Percentiles rank a stretch among this genome's conserved stretches.
phyloP scores from a whole-genome alignment of 352 stramenopile species.

The Globisporangium nagaii region DNA sequence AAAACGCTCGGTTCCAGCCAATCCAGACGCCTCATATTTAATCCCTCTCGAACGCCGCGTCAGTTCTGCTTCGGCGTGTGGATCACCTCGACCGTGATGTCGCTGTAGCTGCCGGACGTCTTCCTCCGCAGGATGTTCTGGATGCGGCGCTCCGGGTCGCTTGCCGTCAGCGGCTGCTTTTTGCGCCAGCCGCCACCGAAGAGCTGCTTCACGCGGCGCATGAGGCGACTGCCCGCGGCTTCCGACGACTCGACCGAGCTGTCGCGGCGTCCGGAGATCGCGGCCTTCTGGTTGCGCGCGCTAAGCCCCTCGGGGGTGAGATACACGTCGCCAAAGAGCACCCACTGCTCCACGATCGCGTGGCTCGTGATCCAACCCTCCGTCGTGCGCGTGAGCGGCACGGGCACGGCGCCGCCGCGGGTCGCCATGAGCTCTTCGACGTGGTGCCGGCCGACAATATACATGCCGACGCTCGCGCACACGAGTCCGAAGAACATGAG shows the following conservation, averaged over 20 bases:
- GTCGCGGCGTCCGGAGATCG: constrained; percentile 28
- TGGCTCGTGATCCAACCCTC: constrained; percentile 81
- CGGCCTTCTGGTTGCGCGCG: constrained; percentile 39
- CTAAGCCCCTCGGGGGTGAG: constrained; percentile 56
- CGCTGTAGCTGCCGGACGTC: constrained; percentile 78
- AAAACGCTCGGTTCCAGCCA: neutral
- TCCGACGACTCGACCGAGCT: constrained; percentile 36
- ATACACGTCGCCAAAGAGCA: constrained; percentile 75
- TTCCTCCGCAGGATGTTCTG: constrained; percentile 59
- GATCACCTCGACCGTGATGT: constrained; percentile 60
- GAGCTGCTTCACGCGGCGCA: constrained; percentile 40
- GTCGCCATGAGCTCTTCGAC: constrained; percentile 79
- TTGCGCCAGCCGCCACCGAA: constrained; percentile 18
- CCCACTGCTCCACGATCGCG: constrained; percentile 76
- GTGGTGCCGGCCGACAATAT: constrained; percentile 76
- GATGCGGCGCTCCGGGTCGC: constrained; percentile 68
- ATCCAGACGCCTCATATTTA: neutral
- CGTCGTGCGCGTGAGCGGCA: constrained; percentile 67
- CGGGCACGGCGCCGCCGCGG: constrained; percentile 67
- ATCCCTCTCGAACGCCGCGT: neutral
- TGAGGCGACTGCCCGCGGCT: constrained; percentile 29
- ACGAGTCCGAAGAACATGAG: constrained; percentile 78
- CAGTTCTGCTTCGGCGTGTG: constrained; percentile 52
- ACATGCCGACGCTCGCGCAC: constrained; percentile 66
- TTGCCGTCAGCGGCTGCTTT: constrained; percentile 23